Conservation (phyloP, 768 basidiomycete species). For the Russula lepida region DNA sequence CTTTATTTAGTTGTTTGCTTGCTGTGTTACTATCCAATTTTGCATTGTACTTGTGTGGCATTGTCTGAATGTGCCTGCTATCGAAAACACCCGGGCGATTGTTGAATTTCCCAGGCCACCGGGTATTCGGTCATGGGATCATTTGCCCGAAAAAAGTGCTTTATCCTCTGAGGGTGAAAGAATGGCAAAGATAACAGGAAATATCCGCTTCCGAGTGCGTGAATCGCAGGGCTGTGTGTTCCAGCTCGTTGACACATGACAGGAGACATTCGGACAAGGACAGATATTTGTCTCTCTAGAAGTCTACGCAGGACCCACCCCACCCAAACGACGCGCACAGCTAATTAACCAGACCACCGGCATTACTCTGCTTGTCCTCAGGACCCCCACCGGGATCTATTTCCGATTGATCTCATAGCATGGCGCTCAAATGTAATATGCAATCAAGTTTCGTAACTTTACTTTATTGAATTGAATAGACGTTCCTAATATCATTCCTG, state of each 20-base stretch:
- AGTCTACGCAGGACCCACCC: not conserved
- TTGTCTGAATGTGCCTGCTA: not conserved
- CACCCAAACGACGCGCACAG: slow-evolving; percentile 1
- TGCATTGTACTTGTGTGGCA: not conserved
- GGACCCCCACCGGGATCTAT: slow-evolving; percentile 1
- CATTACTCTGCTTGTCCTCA: not conserved
- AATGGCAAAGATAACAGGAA: slow-evolving; percentile 9
- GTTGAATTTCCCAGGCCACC: not conserved
- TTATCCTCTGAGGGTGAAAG: not conserved
- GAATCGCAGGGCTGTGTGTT: not conserved
- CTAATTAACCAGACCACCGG: not conserved
- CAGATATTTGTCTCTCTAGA: not conserved
- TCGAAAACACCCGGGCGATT: not conserved
- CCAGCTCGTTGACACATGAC: slow-evolving; percentile 11
- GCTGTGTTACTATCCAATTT: not conserved
- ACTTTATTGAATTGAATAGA: not conserved
- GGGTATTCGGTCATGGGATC: slow-evolving; percentile 1
- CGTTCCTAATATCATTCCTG: not conserved
- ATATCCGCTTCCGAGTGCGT: slow-evolving; percentile 11
- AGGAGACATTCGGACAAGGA: not conserved
- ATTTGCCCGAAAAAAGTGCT: not conserved
- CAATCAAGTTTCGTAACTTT: slow-evolving; percentile 2
- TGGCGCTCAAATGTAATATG: slow-evolving; percentile 7
- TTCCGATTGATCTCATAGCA: slow-evolving; percentile 7
- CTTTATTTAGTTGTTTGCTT: not conserved